Evolutionary conservation across 202 grass and related monocot genomes (phyloP).

Genomic region (Carex arenaria): DNA sequence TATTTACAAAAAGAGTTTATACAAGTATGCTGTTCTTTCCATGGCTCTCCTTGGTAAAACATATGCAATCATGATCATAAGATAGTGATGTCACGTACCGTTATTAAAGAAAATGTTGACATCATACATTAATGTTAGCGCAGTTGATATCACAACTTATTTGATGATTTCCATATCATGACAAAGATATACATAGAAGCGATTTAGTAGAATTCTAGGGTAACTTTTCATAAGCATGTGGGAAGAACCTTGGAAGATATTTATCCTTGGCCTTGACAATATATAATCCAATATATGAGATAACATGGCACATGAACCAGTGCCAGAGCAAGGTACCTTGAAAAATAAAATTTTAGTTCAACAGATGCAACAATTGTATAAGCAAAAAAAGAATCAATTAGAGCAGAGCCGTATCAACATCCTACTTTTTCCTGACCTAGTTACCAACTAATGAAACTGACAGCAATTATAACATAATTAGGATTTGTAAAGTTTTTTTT

Average conservation of each 20-base stretch:
- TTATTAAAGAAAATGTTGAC: neutral
- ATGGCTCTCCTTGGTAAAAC: too few species aligned
- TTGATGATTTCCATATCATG: neutral
- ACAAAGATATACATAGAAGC: neutral
- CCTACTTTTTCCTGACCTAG: neutral
- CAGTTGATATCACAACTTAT: neutral
- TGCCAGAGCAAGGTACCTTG: conserved; percentile 75
- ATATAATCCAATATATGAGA: conserved; percentile 50
- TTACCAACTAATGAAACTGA: neutral
- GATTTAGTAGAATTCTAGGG: conserved; percentile 2
- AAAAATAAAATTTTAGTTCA: neutral
- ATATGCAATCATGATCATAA: neutral
- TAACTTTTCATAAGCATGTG: conserved; percentile 34
- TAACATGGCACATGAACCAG: conserved; percentile 71
- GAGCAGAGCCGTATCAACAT: neutral
- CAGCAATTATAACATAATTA: neutral
- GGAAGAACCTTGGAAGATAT: conserved; percentile 54
- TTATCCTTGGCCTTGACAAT: conserved; percentile 57
- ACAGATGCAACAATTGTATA: neutral
- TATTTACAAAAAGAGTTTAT: neutral
- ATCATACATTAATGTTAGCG: neutral
- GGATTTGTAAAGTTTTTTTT: neutral
- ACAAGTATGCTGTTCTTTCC: neutral
- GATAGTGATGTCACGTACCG: neutral
- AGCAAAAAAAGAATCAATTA: neutral